phyloP scores from a whole-genome alignment of 1,284 basidiomycete genomes.

The Exsudoporus floridanus region DNA sequence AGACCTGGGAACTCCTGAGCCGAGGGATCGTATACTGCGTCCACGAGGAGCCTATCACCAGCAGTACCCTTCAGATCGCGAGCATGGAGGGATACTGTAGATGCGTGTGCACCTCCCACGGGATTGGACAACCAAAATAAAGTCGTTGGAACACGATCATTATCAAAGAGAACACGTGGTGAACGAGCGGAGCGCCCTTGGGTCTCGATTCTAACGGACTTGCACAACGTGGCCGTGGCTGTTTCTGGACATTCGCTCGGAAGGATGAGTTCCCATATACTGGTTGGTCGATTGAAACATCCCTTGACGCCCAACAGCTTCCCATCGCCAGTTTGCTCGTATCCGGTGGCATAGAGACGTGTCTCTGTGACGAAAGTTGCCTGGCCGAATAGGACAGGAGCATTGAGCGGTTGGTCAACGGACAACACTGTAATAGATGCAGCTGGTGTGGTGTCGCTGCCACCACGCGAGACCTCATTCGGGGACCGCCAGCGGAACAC shows the following conservation, averaged over 20 bases:
- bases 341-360: constrained; percentile 58
- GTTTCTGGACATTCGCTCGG: background rate
- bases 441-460: background rate
- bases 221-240: constrained; percentile 13
- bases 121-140: constrained; percentile 58
- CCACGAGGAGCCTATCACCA: constrained; percentile 19
- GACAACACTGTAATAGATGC: constrained; percentile 15
- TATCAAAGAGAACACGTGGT: constrained; percentile 46
- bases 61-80: constrained; percentile 32
- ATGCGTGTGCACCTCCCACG: constrained; percentile 60
- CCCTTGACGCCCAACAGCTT: constrained; percentile 58
- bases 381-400: constrained; percentile 50
- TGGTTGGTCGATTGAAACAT: constrained; percentile 62
- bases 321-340: constrained; percentile 55
- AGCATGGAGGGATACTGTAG: constrained; percentile 52
- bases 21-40: constrained; percentile 42
- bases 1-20: constrained; percentile 53
- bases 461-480: background rate
- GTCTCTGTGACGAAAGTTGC: constrained; percentile 48
- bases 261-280: constrained; percentile 52
- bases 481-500: constrained; percentile 43
- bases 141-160: constrained; percentile 22
- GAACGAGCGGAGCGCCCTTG: constrained; percentile 53
- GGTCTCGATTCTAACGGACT: constrained; percentile 41
- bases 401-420: constrained; percentile 10